These are phyloP conservation scores for Chytriomyces hyalinus DNA, from an alignment of 192 early-diverging fungal species.

Conservation along the genomic window DNA sequence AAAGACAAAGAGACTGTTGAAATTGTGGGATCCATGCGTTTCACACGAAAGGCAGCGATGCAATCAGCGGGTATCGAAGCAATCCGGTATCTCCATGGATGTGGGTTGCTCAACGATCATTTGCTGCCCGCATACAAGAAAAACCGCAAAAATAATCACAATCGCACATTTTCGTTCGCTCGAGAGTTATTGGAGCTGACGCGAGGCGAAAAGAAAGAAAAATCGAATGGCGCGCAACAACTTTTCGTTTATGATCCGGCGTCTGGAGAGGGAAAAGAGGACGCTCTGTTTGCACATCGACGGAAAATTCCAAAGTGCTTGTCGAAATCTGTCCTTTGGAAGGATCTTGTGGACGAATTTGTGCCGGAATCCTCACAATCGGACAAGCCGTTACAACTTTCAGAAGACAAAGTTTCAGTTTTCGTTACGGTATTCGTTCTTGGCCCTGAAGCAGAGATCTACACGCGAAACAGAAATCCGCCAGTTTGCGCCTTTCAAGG, in stretches of 20 bases:
- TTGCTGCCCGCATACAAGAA: constrained; percentile 57
- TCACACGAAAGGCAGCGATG: constrained; percentile 71
- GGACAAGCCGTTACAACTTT: too few relatives aligned
- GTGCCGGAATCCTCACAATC: too few relatives aligned
- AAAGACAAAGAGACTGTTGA: not conserved
- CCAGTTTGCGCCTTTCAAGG: constrained; percentile 17
- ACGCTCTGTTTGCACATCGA: constrained; percentile 1
- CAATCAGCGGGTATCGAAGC: constrained; percentile 73
- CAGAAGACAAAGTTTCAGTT: too few relatives aligned
- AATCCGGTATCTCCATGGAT: constrained; percentile 68
- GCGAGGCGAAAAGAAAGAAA: not conserved
- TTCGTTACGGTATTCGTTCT: not conserved
- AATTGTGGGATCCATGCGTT: constrained; percentile 40
- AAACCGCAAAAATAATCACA: not conserved
- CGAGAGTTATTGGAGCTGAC: not conserved
- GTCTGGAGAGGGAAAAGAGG: constrained; percentile 16
- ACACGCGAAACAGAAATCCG: constrained; percentile 33
- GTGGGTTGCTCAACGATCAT: constrained; percentile 75
- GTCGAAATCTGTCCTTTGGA: not conserved
- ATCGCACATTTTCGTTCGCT: constrained; percentile 8
- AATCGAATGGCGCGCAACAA: not conserved
- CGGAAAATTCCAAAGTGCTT: constrained; percentile 15
- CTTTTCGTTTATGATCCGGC: constrained; percentile 14
- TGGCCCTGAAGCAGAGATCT: constrained; percentile 44
- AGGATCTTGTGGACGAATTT: not conserved